Conservation (phyloP, 495 filamentous ascomycete species). For the Neurospora hispaniola region DNA sequence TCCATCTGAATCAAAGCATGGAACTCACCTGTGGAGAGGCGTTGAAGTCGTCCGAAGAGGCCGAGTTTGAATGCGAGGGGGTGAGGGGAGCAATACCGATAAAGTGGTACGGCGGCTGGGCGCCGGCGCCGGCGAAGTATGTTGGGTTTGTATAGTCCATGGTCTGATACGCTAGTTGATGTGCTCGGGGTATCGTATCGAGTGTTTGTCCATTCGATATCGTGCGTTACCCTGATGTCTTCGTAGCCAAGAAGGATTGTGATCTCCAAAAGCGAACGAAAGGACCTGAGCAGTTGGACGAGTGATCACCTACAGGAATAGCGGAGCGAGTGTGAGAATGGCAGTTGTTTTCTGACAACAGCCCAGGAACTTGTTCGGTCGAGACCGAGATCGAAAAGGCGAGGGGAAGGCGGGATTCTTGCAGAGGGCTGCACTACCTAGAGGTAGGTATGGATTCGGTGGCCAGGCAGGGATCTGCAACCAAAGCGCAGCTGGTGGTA, state of each 20-base stretch:
- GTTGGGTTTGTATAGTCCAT: constrained; percentile 36
- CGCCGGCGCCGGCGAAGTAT: constrained; percentile 31
- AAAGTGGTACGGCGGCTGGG: constrained; percentile 41
- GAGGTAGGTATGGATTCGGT: background rate
- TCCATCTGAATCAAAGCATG: background rate
- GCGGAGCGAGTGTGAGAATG: background rate
- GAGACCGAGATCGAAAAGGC: background rate
- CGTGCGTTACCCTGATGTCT: background rate
- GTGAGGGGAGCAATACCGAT: constrained; percentile 43
- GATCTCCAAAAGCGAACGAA: background rate
- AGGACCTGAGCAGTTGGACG: background rate
- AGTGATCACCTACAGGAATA: background rate
- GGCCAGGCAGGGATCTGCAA: background rate
- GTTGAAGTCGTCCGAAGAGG: constrained; percentile 43
- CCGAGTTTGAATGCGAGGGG: constrained; percentile 41
- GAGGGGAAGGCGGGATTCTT: background rate
- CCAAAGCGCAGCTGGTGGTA: background rate
- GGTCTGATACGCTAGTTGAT: background rate
- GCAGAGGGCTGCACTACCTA: background rate
- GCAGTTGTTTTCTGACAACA: background rate
- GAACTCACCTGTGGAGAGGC: constrained; percentile 44
- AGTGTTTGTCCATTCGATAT: background rate
- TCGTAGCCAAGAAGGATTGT: background rate
- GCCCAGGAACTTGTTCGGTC: background rate
- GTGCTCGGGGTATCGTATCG: background rate